Percentiles rank a stretch among this genome's conserved stretches.
Evolutionary conservation across 768 basidiomycete species (phyloP).

Genomic region (Leucosporidium scottii): DNA sequence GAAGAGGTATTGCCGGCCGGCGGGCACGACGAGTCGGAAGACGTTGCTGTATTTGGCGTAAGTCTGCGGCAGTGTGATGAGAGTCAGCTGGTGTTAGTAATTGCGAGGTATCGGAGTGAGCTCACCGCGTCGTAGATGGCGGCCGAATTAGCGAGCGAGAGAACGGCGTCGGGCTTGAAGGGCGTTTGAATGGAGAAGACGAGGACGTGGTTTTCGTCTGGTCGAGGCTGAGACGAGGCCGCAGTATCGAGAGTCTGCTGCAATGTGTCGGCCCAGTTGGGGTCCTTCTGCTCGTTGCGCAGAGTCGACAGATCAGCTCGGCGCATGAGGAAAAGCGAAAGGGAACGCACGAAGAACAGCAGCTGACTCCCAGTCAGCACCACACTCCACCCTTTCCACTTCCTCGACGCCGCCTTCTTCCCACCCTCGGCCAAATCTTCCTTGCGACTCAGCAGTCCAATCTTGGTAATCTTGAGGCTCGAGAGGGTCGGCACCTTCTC

Average conservation of each 20-base stretch:
- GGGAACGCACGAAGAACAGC: slow-evolving; percentile 57
- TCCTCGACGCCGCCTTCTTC: slow-evolving; percentile 65
- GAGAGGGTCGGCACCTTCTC: slow-evolving; percentile 19
- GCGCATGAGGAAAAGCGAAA: neutral
- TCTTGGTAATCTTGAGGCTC: slow-evolving; percentile 65
- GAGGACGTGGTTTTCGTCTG: slow-evolving; percentile 29
- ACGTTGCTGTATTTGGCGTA: slow-evolving; percentile 57
- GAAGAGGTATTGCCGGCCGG: slow-evolving; percentile 74
- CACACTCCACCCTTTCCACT: slow-evolving; percentile 82
- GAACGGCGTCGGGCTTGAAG: slow-evolving; percentile 72
- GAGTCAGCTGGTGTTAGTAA: neutral
- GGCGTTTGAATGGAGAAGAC: slow-evolving; percentile 25
- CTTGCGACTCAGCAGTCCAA: slow-evolving; percentile 73
- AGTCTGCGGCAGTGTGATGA: slow-evolving; percentile 9
- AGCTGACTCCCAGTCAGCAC: slow-evolving; percentile 84
- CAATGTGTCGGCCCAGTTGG: slow-evolving; percentile 12
- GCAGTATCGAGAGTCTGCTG: slow-evolving; percentile 13
- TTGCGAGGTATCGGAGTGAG: no score
- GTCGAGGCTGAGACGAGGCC: slow-evolving; percentile 1
- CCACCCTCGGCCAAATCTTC: slow-evolving; percentile 66
- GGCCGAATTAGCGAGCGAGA: slow-evolving; percentile 67
- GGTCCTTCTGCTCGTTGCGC: slow-evolving; percentile 22
- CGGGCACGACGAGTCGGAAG: slow-evolving; percentile 67
- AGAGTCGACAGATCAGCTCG: neutral
- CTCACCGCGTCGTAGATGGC: slow-evolving; percentile 64